Conservation (phyloP, 495 filamentous ascomycete genomes). For the Tuber umbilicatum region DNA sequence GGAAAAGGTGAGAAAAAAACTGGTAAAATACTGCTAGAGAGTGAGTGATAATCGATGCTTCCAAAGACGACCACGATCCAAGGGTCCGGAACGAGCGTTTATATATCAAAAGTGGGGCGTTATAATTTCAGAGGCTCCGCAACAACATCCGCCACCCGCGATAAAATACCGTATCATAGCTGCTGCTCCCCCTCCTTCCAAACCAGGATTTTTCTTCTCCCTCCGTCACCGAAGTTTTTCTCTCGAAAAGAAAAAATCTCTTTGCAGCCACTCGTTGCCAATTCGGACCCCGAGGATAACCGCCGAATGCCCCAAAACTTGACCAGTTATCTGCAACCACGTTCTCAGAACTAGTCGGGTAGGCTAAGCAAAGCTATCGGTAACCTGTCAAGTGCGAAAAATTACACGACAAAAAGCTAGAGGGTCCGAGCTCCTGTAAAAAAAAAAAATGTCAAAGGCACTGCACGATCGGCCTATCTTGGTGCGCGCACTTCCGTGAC, state of each 20-base stretch:
- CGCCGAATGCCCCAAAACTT: not conserved
- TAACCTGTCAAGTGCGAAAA: not conserved
- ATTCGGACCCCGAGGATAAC: not conserved
- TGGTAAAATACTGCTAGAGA: not conserved
- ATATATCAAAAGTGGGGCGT: not conserved
- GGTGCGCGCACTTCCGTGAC: slow-evolving; percentile 51
- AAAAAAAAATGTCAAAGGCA: slow-evolving; percentile 40
- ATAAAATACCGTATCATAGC: not conserved
- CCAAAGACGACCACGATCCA: not conserved
- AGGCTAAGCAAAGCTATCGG: not conserved
- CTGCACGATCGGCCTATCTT: slow-evolving; percentile 57
- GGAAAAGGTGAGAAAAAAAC: not conserved
- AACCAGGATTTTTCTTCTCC: not conserved
- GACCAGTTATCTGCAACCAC: not conserved
- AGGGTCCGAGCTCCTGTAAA: not conserved
- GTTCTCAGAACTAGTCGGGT: not conserved
- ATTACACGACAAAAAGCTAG: not conserved
- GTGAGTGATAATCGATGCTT: not conserved
- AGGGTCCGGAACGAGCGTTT: not conserved
- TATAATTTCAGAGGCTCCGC: not conserved
- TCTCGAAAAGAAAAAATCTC: not conserved
- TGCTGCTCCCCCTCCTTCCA: not conserved
- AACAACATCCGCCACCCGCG: not conserved
- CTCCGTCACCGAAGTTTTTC: not conserved
- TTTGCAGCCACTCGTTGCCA: not conserved